Evolutionary conservation across 2,329 filamentous ascomycete species (phyloP).

Genomic region (Penicillium sclerotiorum): DNA sequence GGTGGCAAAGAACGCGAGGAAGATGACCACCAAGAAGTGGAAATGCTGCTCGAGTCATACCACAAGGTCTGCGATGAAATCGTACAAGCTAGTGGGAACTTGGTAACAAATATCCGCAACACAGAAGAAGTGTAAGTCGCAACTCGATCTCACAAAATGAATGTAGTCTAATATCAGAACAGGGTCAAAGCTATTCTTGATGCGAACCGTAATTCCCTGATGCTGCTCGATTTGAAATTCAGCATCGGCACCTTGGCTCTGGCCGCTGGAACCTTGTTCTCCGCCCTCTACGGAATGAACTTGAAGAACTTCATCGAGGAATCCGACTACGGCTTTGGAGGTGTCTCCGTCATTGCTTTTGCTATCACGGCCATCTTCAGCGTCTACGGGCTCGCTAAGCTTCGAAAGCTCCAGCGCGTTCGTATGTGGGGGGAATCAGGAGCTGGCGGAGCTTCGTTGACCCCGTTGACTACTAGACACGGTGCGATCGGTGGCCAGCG

Average conservation of each 20-base stretch:
- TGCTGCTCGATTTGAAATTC: conserved; percentile 96
- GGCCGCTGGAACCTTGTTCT: conserved; percentile 90
- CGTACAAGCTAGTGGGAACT: conserved; percentile 88
- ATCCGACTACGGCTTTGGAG: conserved; percentile 79
- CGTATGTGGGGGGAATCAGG: conserved; percentile 75
- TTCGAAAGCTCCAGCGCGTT: conserved; percentile 83
- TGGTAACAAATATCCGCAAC: conserved; percentile 93
- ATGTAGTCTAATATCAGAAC: conserved; percentile 18
- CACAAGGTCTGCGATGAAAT: conserved; percentile 98
- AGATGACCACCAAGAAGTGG: conserved; percentile 92
- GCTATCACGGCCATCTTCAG: conserved; percentile 76
- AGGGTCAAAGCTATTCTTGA: conserved; percentile 96
- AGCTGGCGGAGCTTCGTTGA: conserved; percentile 34
- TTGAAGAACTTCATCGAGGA: conserved; percentile 98
- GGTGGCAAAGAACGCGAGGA: conserved; percentile 72
- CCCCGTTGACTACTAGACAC: conserved; percentile 29
- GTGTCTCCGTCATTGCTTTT: conserved; percentile 71
- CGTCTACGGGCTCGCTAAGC: conserved; percentile 78
- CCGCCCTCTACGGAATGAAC: conserved; percentile 99
- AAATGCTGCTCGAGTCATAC: conserved; percentile 95
- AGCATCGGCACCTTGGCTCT: conserved; percentile 94
- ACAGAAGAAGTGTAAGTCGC: conserved; percentile 94
- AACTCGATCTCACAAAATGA: too few relatives aligned
- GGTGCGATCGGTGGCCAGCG: conserved; percentile 28
- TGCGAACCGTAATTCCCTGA: conserved; percentile 95